phyloP scores from a whole-genome alignment of 108 stramenopile genomes.

The Schizochytrium sp. region DNA sequence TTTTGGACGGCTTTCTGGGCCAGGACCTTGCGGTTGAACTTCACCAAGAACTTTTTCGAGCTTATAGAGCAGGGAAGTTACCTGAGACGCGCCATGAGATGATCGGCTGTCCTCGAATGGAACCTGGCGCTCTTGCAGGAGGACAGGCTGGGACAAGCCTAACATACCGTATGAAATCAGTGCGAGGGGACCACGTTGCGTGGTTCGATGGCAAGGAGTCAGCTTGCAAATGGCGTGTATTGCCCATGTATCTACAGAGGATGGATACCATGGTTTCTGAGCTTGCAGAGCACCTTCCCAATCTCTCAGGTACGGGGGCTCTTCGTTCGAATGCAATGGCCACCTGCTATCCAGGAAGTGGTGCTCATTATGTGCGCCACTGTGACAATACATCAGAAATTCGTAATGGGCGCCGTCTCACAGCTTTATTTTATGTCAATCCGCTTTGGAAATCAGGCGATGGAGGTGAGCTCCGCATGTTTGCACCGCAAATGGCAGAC shows the following conservation, averaged over 20 bases:
- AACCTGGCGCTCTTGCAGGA: slow-evolving; percentile 43
- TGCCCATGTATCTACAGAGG: slow-evolving; percentile 33
- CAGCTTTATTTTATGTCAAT: slow-evolving; percentile 51
- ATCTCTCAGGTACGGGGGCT: slow-evolving; percentile 23
- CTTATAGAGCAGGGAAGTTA: slow-evolving; percentile 3
- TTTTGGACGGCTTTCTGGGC: slow-evolving; percentile 24
- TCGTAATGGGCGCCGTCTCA: slow-evolving; percentile 13
- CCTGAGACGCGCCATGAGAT: slow-evolving; percentile 19
- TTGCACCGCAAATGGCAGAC: slow-evolving; percentile 28
- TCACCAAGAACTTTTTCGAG: slow-evolving; percentile 15
- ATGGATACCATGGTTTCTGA: slow-evolving; percentile 28
- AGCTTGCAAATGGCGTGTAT: slow-evolving; percentile 9
- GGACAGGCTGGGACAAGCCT: slow-evolving; percentile 43
- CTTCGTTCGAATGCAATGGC: slow-evolving; percentile 37
- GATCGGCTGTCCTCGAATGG: slow-evolving; percentile 20
- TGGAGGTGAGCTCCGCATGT: slow-evolving; percentile 51
- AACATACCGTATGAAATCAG: slow-evolving; percentile 33
- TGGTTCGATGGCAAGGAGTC: slow-evolving; percentile 40
- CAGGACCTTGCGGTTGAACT: background rate
- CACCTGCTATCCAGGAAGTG: slow-evolving; percentile 50
- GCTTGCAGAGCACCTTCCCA: slow-evolving; percentile 35
- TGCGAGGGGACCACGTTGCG: slow-evolving; percentile 40
- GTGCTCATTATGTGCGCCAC: slow-evolving; percentile 44
- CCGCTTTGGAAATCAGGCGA: slow-evolving; percentile 5
- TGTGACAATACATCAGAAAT: slow-evolving; percentile 36